Conservation (phyloP, 441 rosid genomes). For the Flueggea neowawraea region DNA sequence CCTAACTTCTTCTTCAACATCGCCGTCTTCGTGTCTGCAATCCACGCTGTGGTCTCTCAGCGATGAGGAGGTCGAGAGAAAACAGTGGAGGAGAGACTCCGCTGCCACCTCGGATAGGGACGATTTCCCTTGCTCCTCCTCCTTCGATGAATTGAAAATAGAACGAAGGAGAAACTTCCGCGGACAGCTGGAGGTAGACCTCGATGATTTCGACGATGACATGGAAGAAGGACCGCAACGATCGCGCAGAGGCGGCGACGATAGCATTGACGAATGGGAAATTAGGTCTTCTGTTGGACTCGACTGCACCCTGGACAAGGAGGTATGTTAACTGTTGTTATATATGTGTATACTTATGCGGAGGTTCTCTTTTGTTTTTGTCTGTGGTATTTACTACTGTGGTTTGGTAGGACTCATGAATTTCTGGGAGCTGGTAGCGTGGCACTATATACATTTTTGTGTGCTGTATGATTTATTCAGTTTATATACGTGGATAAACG, state of each 20-base stretch:
- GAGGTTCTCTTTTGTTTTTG: no score
- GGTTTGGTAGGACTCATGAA: no score
- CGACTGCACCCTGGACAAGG: conserved; percentile 43
- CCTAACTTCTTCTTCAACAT: conserved; percentile 30
- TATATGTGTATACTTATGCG: no score
- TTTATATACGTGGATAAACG: no score
- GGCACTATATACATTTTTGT: no score
- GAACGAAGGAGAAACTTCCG: conserved; percentile 19
- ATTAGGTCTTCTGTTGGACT: conserved; percentile 63
- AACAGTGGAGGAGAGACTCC: conserved; percentile 44
- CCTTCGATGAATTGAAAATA: conserved; percentile 39
- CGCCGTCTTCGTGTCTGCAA: conserved; percentile 15
- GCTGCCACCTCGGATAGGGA: conserved; percentile 27
- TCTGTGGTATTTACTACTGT: no score
- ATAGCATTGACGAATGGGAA: conserved; percentile 35
- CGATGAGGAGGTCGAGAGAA: conserved; percentile 45
- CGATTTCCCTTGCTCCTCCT: conserved; percentile 47
- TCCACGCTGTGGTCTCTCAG: conserved; percentile 45
- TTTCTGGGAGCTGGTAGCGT: no score
- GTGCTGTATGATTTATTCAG: no score
- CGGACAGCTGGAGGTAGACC: conserved; percentile 22
- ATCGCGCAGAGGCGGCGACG: neutral
- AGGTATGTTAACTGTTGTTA: no score
- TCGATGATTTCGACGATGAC: conserved; percentile 17
- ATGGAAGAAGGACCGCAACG: conserved; percentile 3